phyloP scores from a whole-genome alignment of 768 basidiomycete species.

The Tylopilus felleus region DNA sequence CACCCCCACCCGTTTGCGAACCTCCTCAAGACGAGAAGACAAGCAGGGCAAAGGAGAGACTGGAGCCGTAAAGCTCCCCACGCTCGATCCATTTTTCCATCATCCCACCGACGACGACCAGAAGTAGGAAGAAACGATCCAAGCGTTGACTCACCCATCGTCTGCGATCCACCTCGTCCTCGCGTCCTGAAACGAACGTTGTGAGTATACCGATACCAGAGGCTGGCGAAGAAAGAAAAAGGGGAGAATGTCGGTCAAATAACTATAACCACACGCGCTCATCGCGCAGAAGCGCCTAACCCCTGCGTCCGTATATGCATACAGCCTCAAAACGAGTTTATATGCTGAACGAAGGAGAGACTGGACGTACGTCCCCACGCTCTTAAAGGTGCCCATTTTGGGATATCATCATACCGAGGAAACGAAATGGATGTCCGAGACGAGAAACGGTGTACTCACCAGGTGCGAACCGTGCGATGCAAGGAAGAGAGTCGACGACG shows the following conservation, averaged over 20 bases:
- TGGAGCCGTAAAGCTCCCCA: constrained; percentile 23
- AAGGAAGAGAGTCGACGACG: not conserved
- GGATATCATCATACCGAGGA: constrained; percentile 28
- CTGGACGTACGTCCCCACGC: constrained; percentile 33
- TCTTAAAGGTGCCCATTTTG: constrained; percentile 26
- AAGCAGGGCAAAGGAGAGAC: constrained; percentile 23
- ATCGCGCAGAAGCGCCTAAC: constrained; percentile 34
- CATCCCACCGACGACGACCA: constrained; percentile 25
- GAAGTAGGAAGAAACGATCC: not conserved
- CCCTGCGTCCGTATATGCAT: constrained; percentile 34
- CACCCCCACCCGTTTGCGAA: constrained; percentile 22
- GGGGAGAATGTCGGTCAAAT: constrained; percentile 26
- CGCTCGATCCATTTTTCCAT: constrained; percentile 21
- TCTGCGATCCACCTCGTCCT: not conserved
- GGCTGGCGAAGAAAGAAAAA: not conserved
- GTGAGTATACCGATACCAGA: constrained; percentile 4
- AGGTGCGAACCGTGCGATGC: not conserved
- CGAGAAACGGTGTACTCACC: constrained; percentile 14
- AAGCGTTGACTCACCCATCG: constrained; percentile 5
- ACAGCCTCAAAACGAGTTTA: constrained; percentile 33
- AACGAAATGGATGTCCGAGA: not conserved
- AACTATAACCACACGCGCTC: constrained; percentile 36
- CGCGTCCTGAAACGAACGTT: constrained; percentile 3
- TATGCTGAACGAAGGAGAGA: constrained; percentile 35
- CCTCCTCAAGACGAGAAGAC: constrained; percentile 26